Evolutionary conservation across 257 asterid species (phyloP).

Genomic region (Solanum pimpinellifolium): DNA sequence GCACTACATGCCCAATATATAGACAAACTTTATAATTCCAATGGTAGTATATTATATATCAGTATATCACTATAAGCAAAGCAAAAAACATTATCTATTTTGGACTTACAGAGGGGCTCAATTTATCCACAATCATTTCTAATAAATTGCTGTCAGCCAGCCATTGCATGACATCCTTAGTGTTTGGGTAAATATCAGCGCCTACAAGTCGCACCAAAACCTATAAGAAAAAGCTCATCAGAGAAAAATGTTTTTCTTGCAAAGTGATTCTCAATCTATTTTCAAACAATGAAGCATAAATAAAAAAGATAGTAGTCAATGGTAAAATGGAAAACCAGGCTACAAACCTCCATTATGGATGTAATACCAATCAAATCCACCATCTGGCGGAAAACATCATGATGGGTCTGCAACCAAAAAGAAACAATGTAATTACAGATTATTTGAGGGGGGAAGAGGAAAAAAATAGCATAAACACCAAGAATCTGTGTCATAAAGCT

Average conservation of each 20-base stretch:
- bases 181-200: constrained; percentile 71
- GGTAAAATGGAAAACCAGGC: neutral
- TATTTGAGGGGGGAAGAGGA: neutral
- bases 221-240: constrained; percentile 32
- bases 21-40: neutral
- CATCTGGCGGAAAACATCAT: constrained; percentile 76
- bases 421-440: neutral
- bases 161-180: constrained; percentile 91
- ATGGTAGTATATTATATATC: neutral
- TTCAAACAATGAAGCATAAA: neutral
- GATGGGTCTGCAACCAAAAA: constrained; percentile 54
- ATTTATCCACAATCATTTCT: constrained; percentile 97
- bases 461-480: neutral
- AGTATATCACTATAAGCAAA: neutral
- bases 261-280: neutral
- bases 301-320: neutral
- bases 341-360: constrained; percentile 93
- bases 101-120: constrained; percentile 57
- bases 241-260: neutral
- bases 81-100: neutral
- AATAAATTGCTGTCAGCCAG: constrained; percentile 85
- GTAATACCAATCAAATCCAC: constrained; percentile 98
- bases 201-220: constrained; percentile 95
- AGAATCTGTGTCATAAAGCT: neutral
- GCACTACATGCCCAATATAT: neutral